These are phyloP conservation scores for Schizosaccharomyces lindneri DNA, from an alignment of 805 yeast genomes.

Conservation along the genomic window DNA sequence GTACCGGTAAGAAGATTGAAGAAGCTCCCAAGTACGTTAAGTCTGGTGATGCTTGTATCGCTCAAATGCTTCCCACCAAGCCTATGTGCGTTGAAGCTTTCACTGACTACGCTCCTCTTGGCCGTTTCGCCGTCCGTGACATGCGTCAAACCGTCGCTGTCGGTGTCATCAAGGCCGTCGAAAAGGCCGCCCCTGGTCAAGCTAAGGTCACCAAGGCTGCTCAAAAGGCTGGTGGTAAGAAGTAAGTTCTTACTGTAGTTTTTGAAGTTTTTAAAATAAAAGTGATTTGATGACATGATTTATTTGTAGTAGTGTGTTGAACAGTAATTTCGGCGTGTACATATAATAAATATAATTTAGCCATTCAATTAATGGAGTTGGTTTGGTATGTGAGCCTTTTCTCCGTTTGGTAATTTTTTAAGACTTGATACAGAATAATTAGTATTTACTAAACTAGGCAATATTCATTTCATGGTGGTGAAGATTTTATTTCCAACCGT, in stretches of 20 bases:
- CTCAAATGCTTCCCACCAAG: conserved; percentile 66
- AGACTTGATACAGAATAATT: too few relatives aligned
- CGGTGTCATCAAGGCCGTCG: conserved; percentile 94
- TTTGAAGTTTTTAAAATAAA: too few relatives aligned
- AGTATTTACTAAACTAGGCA: too few relatives aligned
- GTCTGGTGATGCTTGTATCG: conserved; percentile 92
- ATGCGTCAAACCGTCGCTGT: conserved; percentile 99
- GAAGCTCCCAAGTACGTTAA: conserved; percentile 79
- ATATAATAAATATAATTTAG: too few relatives aligned
- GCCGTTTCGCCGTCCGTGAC: conserved; percentile 97
- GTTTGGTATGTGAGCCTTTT: too few relatives aligned
- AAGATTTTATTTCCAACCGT: too few relatives aligned
- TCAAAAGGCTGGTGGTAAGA: conserved; percentile 27
- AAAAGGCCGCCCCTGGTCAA: conserved; percentile 56
- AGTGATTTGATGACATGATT: too few relatives aligned
- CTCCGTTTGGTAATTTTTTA: too few relatives aligned
- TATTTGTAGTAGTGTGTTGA: too few relatives aligned
- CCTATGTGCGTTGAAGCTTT: conserved; percentile 89
- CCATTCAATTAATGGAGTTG: too few relatives aligned
- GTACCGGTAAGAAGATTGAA: conserved; percentile 78
- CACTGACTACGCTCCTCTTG: conserved; percentile 87
- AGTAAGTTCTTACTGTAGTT: background rate
- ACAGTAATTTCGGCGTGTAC: too few relatives aligned
- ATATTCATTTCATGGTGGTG: too few relatives aligned
- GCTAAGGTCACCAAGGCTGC: conserved; percentile 97